Evolutionary conservation across 306 rosid genomes (phyloP).

Genomic region (Malus orientalis): DNA sequence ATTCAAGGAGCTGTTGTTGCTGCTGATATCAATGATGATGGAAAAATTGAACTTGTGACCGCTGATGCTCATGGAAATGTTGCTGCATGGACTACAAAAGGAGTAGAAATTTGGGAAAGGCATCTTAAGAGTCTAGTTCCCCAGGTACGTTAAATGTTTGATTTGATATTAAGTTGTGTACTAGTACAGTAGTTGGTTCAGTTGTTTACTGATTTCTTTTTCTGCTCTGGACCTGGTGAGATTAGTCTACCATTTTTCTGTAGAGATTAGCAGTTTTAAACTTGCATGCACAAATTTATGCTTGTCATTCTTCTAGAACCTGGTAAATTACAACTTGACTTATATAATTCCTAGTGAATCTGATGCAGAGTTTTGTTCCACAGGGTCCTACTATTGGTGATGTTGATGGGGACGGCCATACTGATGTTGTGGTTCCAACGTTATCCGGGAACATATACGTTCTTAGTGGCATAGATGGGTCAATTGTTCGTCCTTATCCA

Average conservation of each 20-base stretch:
- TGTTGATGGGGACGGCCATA: slow-evolving; percentile 90
- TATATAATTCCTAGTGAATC: neutral
- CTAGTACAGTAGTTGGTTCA: neutral
- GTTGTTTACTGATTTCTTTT: neutral
- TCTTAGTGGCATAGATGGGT: slow-evolving; percentile 96
- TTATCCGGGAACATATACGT: slow-evolving; percentile 83
- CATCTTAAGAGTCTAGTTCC: slow-evolving; percentile 94
- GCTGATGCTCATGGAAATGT: slow-evolving; percentile 90
- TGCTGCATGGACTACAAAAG: slow-evolving; percentile 93
- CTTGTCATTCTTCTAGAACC: neutral
- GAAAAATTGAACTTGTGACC: slow-evolving; percentile 91
- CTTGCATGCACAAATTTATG: neutral
- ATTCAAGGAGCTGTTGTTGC: slow-evolving; percentile 88
- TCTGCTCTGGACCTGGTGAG: neutral
- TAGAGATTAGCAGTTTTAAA: neutral
- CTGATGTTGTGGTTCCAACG: slow-evolving; percentile 92
- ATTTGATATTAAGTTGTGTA: neutral
- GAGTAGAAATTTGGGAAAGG: slow-evolving; percentile 76
- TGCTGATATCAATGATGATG: slow-evolving; percentile 96
- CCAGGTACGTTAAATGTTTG: slow-evolving; percentile 42
- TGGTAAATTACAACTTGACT: neutral
- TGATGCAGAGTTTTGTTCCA: slow-evolving; percentile 9
- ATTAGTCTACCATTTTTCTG: neutral
- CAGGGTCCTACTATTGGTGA: slow-evolving; percentile 94
- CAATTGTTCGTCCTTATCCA: slow-evolving; percentile 68